Percentiles rank a stretch among this genome's conserved stretches.
Conservation (phyloP, 495 filamentous ascomycete genomes). For the Niebla homalea region DNA sequence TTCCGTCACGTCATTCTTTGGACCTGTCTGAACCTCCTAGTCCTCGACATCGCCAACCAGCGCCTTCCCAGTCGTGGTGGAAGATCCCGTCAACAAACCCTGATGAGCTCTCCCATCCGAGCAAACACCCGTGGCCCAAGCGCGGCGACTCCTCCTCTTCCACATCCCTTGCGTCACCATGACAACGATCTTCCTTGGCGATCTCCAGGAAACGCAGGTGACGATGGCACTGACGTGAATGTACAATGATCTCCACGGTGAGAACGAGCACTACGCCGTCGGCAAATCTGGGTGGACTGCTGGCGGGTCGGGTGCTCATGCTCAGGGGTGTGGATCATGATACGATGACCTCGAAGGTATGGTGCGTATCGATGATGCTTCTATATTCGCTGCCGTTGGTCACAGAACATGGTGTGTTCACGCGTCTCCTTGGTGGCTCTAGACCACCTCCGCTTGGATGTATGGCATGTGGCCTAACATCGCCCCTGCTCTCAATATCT, state of each 20-base stretch:
- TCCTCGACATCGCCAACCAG: slow-evolving; percentile 38
- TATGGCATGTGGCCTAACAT: too few relatives aligned
- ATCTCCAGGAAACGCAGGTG: slow-evolving; percentile 19
- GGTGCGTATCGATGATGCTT: not conserved
- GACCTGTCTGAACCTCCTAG: slow-evolving; percentile 25
- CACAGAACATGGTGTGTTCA: not conserved
- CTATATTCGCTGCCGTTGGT: not conserved
- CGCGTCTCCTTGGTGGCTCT: too few relatives aligned
- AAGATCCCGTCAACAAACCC: slow-evolving; percentile 45
- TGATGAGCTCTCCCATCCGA: slow-evolving; percentile 40
- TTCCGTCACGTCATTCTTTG: slow-evolving; percentile 10
- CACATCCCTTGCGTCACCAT: slow-evolving; percentile 24
- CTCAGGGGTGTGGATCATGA: not conserved
- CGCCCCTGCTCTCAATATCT: too few relatives aligned
- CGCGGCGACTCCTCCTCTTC: slow-evolving; percentile 24
- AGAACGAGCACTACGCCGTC: slow-evolving; percentile 25
- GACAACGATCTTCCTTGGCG: slow-evolving; percentile 24
- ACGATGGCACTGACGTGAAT: slow-evolving; percentile 32
- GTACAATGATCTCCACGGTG: slow-evolving; percentile 42
- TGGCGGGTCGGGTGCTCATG: not conserved
- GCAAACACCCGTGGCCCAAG: slow-evolving; percentile 25
- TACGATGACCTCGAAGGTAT: not conserved
- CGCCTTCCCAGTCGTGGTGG: slow-evolving; percentile 29
- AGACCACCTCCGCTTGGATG: too few relatives aligned
- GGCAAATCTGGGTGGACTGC: slow-evolving; percentile 22